Evolutionary conservation across 805 yeast genomes (phyloP).

Genomic region (Millerozyma miso): DNA sequence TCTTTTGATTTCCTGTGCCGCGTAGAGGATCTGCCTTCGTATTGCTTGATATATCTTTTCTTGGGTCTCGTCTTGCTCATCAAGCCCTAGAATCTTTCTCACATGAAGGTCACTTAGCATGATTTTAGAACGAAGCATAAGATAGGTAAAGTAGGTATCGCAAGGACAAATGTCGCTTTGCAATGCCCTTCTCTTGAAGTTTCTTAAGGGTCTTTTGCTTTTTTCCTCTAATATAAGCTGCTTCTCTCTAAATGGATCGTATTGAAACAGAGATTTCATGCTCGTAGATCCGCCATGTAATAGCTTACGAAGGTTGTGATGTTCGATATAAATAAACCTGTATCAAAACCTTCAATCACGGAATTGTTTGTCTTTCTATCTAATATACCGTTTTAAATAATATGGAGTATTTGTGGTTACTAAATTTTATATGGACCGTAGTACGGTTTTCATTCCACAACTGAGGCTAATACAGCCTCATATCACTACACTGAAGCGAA

Average conservation of each 20-base stretch:
- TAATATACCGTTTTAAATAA: too few species aligned
- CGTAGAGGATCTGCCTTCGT: not conserved
- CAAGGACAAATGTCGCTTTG: constrained; percentile 1
- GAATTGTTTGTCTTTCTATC: too few species aligned
- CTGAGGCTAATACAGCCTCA: too few species aligned
- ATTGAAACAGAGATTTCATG: not conserved
- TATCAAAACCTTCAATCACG: too few species aligned
- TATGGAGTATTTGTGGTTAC: too few species aligned
- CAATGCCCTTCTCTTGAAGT: not conserved
- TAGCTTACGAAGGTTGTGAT: too few species aligned
- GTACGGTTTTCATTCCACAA: too few species aligned
- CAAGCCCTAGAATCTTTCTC: constrained; percentile 8
- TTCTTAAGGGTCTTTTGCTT: not conserved
- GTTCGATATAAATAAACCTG: too few species aligned
- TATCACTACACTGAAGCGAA: too few species aligned
- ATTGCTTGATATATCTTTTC: constrained; percentile 5
- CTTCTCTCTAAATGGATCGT: constrained; percentile 5
- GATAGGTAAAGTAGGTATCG: constrained; percentile 9
- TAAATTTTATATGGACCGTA: too few species aligned
- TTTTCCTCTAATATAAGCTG: not conserved
- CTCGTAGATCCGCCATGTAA: too few species aligned
- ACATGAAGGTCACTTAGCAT: constrained; percentile 10
- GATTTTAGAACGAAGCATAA: constrained; percentile 9
- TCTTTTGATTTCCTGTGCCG: not conserved
- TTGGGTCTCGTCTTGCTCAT: not conserved